phyloP scores from a whole-genome alignment of 345 rosid species.

The Gossypium herbaceum region DNA sequence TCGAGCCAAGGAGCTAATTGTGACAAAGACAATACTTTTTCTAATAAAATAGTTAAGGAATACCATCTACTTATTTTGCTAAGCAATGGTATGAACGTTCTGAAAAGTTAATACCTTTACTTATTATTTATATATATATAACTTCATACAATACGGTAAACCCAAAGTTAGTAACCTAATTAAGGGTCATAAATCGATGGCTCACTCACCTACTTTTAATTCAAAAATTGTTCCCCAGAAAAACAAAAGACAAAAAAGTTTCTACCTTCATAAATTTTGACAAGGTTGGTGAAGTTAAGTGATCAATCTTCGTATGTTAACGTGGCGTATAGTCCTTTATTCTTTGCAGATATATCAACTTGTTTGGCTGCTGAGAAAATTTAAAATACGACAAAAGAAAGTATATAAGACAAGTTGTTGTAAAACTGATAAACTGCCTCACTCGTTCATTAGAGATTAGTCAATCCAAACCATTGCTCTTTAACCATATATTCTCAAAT shows the following conservation, averaged over 20 bases:
- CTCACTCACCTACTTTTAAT: slow-evolving; percentile 9
- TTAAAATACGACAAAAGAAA: too few species aligned
- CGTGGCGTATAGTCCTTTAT: slow-evolving; percentile 42
- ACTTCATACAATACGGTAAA: background rate
- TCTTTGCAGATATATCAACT: slow-evolving; percentile 18
- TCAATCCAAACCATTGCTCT: slow-evolving; percentile 36
- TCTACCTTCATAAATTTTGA: slow-evolving; percentile 12
- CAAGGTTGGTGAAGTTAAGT: slow-evolving; percentile 66
- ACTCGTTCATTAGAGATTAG: slow-evolving; percentile 29
- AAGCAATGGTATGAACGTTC: too few species aligned
- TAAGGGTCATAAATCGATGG: background rate
- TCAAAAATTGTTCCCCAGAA: background rate
- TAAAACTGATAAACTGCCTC: slow-evolving; percentile 59
- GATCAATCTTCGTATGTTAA: slow-evolving; percentile 40
- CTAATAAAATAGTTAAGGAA: too few species aligned
- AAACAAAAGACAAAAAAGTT: background rate
- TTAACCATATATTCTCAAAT: slow-evolving; percentile 13
- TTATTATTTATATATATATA: too few species aligned
- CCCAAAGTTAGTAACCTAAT: slow-evolving; percentile 40
- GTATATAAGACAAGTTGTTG: slow-evolving; percentile 42
- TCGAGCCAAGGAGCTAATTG: too few species aligned
- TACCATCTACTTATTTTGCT: too few species aligned
- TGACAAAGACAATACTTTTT: too few species aligned
- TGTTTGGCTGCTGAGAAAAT: too few species aligned
- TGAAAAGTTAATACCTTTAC: too few species aligned